Conservation (phyloP, 306 rosid species). For the Cucurbita maxima region DNA sequence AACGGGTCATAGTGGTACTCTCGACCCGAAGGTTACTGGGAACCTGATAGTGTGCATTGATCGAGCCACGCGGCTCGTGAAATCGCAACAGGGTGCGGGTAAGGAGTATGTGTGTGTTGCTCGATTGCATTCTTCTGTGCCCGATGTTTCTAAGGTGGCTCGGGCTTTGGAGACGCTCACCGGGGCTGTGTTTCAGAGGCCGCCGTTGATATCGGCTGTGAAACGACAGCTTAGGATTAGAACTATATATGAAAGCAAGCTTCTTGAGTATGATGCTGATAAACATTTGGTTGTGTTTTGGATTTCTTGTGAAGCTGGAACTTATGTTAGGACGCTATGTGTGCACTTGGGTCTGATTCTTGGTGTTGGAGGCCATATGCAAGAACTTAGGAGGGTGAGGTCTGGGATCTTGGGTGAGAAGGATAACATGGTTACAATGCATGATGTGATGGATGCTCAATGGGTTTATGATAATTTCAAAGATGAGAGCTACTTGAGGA, state of each 20-base stretch:
- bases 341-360: constrained; percentile 78
- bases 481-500: constrained; percentile 63
- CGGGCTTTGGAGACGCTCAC: constrained; percentile 70
- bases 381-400: constrained; percentile 73
- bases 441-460: constrained; percentile 83
- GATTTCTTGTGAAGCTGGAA: constrained; percentile 73
- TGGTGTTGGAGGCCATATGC: constrained; percentile 84
- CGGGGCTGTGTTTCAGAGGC: constrained; percentile 79
- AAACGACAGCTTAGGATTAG: constrained; percentile 80
- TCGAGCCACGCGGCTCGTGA: constrained; percentile 64
- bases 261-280: constrained; percentile 58
- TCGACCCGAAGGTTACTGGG: constrained; percentile 78
- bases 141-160: constrained; percentile 51
- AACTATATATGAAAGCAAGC: constrained; percentile 79
- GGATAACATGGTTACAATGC: constrained; percentile 83
- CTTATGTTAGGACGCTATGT: constrained; percentile 72
- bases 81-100: constrained; percentile 75
- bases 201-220: constrained; percentile 70
- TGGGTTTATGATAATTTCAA: constrained; percentile 53
- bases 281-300: constrained; percentile 62
- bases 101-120: constrained; percentile 78
- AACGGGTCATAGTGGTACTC: constrained; percentile 79
- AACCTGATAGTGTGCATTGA: constrained; percentile 71
- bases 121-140: constrained; percentile 53
- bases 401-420: constrained; percentile 79